These are phyloP conservation scores for Pinus tabuliformis DNA, from an alignment of 75 land plant genomes.

Conservation along the genomic window DNA sequence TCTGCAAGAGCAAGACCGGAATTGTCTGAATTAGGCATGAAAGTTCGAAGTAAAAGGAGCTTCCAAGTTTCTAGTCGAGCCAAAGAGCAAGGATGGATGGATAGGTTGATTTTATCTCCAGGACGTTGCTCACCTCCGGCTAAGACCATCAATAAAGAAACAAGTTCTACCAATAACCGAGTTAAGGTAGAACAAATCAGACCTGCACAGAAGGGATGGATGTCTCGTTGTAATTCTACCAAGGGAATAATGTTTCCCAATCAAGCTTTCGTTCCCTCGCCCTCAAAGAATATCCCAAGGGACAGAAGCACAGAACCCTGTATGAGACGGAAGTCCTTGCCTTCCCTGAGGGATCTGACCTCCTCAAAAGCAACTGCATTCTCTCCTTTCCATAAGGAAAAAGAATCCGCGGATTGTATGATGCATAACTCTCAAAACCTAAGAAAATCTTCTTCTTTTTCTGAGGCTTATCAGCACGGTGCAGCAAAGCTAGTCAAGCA, in stretches of 20 bases:
- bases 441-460: conserved; percentile 2
- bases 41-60: neutral
- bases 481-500: neutral
- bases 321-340: conserved; percentile 1
- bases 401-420: neutral
- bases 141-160: conserved; percentile 1
- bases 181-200: conserved; percentile 2
- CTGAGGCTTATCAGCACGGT: neutral
- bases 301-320: neutral
- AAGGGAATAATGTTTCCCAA: conserved; percentile 9
- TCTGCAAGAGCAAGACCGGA: neutral
- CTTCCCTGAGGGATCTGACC: neutral
- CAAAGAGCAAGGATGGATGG: neutral
- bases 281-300: neutral
- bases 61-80: neutral
- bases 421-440: neutral
- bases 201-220: neutral
- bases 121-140: neutral
- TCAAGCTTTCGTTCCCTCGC: conserved; percentile 1
- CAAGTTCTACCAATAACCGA: neutral
- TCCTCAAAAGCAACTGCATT: neutral
- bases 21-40: neutral
- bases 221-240: conserved; percentile 4
- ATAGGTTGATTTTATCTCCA: neutral
- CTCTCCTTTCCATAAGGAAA: neutral